Evolutionary conservation across 257 asterid species (phyloP), one percentile per base, ranked within the genome.

Genomic region (Nicotiana paniculata): DNA sequence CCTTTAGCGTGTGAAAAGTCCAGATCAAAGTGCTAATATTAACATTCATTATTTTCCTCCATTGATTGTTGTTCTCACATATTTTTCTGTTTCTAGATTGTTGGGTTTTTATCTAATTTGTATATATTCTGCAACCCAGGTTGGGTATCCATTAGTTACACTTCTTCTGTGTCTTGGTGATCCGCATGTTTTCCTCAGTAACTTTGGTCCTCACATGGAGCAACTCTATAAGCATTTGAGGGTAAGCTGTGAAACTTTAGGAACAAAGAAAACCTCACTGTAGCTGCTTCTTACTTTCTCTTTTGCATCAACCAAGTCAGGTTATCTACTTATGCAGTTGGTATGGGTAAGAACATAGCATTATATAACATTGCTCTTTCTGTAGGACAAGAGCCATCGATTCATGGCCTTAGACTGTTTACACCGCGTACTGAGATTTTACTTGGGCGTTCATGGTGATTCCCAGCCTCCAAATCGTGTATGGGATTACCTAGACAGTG

Each of bases 401-500:
- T 96, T 96, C 90, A 96, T 96, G 99, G 98, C 99, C 78, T 89
- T 96, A 84, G 98, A 96, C 86, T 94, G 99, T 83, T 89, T 94
- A 75, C 98, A 96, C 85, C 97, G 99, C 33, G 92, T 96, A 77
- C 81, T 94, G 89, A 90, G 99, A 89, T 96, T 96, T 86, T 96
- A 96, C 88, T 87, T 96, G 91, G 92, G 97, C 83, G 96, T 94
- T 84, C 97, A 96, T 85, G 99, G 99, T 63, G 93, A 91, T 88
- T 87, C 93, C 65, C 99, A 96, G 86, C 98, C 98, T 83, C 91
- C 90, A 64, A 81, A 96, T 89, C 97, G 99, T 79, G 99, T 96
- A 61, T 96, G 99, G 99, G 99, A 96, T 86, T 93, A 92, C 91
- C 91, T 96, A 81, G 99, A 96, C 89, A 96, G 98, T 87, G 98